phyloP scores from a whole-genome alignment of 441 rosid species.

The Corymbia calophylla region DNA sequence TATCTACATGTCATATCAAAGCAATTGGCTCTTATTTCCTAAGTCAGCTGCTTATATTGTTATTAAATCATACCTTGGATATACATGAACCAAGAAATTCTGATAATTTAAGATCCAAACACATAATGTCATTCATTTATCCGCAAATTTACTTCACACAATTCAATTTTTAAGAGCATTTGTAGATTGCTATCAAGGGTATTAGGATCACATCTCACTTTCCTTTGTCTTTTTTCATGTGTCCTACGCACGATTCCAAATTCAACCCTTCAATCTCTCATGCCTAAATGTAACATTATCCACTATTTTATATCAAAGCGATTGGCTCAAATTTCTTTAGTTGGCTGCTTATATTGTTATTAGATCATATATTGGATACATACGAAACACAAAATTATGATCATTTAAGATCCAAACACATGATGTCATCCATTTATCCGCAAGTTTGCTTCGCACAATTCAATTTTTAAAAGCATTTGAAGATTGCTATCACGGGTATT shows the following conservation, averaged over 20 bases:
- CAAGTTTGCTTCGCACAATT: neutral
- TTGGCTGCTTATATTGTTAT: neutral
- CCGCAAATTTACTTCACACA: neutral
- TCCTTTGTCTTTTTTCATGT: no score
- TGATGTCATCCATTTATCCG: neutral
- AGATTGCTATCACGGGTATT: neutral
- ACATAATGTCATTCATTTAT: neutral
- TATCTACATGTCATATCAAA: neutral
- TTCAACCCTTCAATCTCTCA: no score
- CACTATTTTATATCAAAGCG: neutral
- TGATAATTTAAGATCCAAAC: neutral
- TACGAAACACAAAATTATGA: neutral
- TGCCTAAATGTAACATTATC: no score
- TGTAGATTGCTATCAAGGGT: no score
- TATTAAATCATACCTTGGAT: fast-evolving
- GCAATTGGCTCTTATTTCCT: neutral
- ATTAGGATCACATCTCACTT: no score
- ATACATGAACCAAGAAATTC: neutral
- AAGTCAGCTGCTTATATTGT: neutral
- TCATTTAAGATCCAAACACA: neutral
- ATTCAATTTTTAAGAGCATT: neutral
- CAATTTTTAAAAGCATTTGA: neutral
- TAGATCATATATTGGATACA: neutral
- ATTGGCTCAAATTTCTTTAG: neutral
- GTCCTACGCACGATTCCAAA: no score